Evolutionary conservation across 352 stramenopile species (phyloP), one percentile per base, ranked within the genome.

Genomic region (Phytophthora kernoviae): DNA sequence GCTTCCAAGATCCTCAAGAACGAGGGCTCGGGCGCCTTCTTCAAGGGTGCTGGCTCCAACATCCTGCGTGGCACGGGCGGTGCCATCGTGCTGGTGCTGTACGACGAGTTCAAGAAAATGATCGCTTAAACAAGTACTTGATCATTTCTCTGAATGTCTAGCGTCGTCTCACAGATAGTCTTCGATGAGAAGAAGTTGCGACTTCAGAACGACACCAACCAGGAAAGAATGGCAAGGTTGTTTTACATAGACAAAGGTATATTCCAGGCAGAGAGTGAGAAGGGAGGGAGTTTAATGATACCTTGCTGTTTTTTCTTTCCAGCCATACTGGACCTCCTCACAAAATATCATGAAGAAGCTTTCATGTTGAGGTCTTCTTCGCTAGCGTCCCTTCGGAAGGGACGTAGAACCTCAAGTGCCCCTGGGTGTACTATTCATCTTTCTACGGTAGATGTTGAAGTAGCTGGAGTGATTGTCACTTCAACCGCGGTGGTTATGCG

Each of bases 11-110:
- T 99, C 74, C 62, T 97, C 34, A 84, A 88, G 59, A 94, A 99
- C 50, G 98, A 99, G 85, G 98, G 98, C 70, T 61, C 73, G 37
- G 64, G 78, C 45, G 97, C 96, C 51, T 97, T 99, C 74, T 99
- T 99, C 91, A 99, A 99, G 94, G 98, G 98, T 71, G 97, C 97
- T 53, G 96, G 94, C 67, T 98, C 97, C 62, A 99, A 99, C 82
- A 81, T 98, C 62, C 96, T 99, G 73, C 96, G 98, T 97, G 98
- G 96, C 64, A 98, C 98, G 69, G 97, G 97, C 71, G 96, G 96
- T 80, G 96, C 98, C 52, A 87, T 99, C 54, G 96, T 99, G 58
- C 91, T 99, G 81, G 97, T 99, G 42, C 78, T 99, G 65, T 99
- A 99, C 89, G 98, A 98, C 65, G 96, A 99, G 84, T 98, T 99